phyloP scores from a whole-genome alignment of 2,329 filamentous ascomycete species.

The Onygena corvina region DNA sequence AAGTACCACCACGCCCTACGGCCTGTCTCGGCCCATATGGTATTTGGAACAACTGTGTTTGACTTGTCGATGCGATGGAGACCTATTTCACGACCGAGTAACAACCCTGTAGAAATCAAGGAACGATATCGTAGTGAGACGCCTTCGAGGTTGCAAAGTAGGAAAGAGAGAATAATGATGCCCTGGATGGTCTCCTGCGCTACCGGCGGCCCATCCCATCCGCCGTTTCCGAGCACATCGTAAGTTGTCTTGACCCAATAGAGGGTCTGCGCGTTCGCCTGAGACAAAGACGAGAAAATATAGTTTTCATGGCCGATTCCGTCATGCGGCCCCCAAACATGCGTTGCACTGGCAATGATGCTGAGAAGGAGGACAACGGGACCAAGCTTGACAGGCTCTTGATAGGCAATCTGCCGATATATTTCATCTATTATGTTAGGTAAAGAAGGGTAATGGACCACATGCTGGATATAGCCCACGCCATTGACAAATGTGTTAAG shows the following conservation, averaged over 20 bases:
- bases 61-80: not conserved
- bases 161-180: not conserved
- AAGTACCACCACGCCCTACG: not conserved
- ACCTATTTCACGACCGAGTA: not conserved
- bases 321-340: not conserved
- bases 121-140: slow-evolving; percentile 3
- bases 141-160: slow-evolving; percentile 1
- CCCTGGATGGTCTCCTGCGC: not conserved
- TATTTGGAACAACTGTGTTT: not conserved
- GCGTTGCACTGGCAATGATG: not conserved
- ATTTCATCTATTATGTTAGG: not conserved
- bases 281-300: not conserved
- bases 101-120: not conserved
- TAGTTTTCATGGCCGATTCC: not conserved
- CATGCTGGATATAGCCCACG: not conserved
- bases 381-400: not conserved
- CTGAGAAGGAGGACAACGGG: not conserved
- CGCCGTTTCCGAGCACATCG: not conserved
- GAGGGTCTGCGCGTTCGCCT: not conserved
- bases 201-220: not conserved
- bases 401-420: not conserved
- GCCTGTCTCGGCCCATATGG: not conserved
- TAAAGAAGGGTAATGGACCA: not conserved
- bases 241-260: not conserved
- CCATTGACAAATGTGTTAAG: not conserved